A percentile compares a stretch with the other conserved stretches of the same genome.
Conservation (phyloP, 768 basidiomycete genomes). For the Tulasnella sp. region DNA sequence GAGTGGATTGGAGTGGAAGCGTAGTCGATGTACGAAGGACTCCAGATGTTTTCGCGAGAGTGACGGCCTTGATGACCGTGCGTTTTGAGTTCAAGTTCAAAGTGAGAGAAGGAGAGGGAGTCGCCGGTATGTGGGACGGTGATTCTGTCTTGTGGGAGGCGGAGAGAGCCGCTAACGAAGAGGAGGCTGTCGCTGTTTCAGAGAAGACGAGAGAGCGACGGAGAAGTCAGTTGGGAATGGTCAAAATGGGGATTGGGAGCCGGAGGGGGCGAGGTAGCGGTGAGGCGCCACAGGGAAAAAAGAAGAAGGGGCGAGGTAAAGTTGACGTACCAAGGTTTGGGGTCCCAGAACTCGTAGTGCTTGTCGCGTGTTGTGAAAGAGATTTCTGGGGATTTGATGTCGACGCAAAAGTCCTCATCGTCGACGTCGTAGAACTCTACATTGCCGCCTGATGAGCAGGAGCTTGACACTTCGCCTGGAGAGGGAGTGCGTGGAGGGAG, state of each 20-base stretch:
- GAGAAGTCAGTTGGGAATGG: not conserved
- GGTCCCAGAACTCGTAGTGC: slow-evolving; percentile 20
- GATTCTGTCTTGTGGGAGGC: not conserved
- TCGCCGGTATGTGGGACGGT: not conserved
- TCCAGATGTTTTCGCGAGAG: slow-evolving; percentile 18
- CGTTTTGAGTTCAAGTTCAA: slow-evolving; percentile 18
- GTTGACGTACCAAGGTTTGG: not conserved
- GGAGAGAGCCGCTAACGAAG: not conserved
- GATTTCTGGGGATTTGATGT: not conserved
- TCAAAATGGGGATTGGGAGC: not conserved
- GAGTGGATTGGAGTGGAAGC: slow-evolving; percentile 5
- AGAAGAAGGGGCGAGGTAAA: not conserved
- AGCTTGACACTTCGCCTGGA: not conserved
- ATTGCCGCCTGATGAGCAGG: not conserved
- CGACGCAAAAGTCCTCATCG: slow-evolving; percentile 1
- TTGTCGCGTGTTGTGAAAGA: not conserved
- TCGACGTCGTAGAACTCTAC: not conserved
- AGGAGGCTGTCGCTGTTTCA: not conserved
- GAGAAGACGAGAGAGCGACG: not conserved
- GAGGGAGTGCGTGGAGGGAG: not conserved
- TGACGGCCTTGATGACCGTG: slow-evolving; percentile 18
- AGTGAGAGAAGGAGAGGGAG: slow-evolving; percentile 15
- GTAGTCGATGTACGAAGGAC: slow-evolving; percentile 18
- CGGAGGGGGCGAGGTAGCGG: not conserved
- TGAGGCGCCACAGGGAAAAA: not conserved